Evolutionary conservation across 257 asterid species (phyloP), one percentile per base, ranked within the genome.

Genomic region (Fraxinus excelsior): DNA sequence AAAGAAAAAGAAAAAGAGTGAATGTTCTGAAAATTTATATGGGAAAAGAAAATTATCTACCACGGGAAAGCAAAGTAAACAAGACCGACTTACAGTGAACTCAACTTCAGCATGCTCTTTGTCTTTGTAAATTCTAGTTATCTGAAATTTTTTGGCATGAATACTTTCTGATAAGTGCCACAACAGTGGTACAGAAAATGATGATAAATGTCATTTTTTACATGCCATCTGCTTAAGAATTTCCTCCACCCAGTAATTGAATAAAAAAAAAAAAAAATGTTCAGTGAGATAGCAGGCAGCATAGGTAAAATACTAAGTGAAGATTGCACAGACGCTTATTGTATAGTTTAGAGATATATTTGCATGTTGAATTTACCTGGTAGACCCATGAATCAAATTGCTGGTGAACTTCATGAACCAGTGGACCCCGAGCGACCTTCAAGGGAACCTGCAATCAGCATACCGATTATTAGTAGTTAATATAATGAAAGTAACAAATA

Each of bases 31-130:
- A 25, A 23, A 25, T 25, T 23, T 62, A 7, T 23, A 1, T 8
- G 26, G 70, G 16, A 23, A 60, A n/a, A n/a, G 2, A n/a, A 26
- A 29, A 38, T 35, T 62, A 60, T 37, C 35, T 56, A 9, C 31
- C 19, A 16, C 3, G 2, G 67, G 53, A 4, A 72, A 23, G 37
- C 18, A 23, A 44, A 62, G 44, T 31, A 32, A 14, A 26, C 60
- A 40, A 40, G 76, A 77, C 80, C 37, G 76, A 84, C 94, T 84
- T 74, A 93, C 98, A 53, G 97, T 93, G 80, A 81, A 93, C 84
- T 93, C 98, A 56, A 91, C 84, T 79, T 93, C 98, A 77, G 92
- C 98, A 71, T 93, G 97, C 42, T 90, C 96, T 79, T 88, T 93
- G 69, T 89, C 90, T 80, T 88, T 90, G 89, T 87, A 91, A 75